Conservation (phyloP, 441 rosid genomes). For the Metrosideros polymorpha region DNA sequence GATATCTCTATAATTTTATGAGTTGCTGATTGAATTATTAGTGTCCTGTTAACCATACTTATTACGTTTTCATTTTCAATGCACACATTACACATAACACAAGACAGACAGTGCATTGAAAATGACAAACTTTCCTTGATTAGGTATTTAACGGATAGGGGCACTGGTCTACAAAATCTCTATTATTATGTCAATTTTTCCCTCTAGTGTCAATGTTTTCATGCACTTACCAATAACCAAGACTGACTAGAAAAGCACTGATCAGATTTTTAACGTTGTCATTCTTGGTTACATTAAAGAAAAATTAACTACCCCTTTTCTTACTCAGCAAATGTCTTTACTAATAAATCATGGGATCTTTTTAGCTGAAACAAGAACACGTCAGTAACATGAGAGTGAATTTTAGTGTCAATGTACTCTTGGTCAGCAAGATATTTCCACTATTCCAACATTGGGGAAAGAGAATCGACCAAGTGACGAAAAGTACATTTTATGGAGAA, state of each 20-base stretch:
- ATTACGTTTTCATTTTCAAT: neutral
- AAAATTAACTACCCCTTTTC: neutral
- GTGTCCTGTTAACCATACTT: neutral
- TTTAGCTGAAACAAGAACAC: neutral
- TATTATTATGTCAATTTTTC: neutral
- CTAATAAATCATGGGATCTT: neutral
- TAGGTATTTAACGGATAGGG: neutral
- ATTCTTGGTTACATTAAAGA: neutral
- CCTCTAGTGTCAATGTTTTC: neutral
- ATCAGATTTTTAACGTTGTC: neutral
- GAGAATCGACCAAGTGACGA: neutral
- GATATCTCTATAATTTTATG: neutral
- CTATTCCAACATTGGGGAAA: neutral
- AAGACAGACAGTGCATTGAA: neutral
- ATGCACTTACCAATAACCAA: neutral
- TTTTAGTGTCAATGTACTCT: neutral
- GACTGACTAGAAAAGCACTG: neutral
- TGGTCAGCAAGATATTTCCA: neutral
- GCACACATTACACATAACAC: neutral
- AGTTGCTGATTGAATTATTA: neutral
- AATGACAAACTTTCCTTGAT: neutral
- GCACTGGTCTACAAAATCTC: neutral
- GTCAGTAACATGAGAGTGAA: neutral
- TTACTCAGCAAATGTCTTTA: neutral
- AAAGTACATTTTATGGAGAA: neutral